Conservation (phyloP, 257 asterid genomes). For the Primulina eburnea region DNA sequence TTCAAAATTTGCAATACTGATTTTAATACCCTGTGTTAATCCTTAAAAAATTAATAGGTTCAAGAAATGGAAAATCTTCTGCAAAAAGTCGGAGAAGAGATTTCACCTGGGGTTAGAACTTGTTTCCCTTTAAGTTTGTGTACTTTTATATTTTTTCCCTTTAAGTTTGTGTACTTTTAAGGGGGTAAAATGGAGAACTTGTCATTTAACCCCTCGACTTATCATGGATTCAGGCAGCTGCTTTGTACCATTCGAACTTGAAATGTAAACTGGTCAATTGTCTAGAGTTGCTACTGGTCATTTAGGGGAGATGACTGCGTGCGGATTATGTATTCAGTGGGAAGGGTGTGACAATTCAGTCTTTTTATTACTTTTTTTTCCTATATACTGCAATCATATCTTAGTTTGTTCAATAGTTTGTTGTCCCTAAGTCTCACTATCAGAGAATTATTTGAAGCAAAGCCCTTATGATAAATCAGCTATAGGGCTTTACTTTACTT, state of each 20-base stretch:
- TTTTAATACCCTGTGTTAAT: not conserved
- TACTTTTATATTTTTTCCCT: too few relatives aligned
- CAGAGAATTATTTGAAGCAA: not conserved
- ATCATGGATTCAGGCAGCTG: too few relatives aligned
- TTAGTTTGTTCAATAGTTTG: constrained; percentile 6
- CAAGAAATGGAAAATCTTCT: constrained; percentile 76
- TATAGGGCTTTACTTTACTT: not conserved
- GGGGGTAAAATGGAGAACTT: too few relatives aligned
- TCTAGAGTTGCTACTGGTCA: not conserved
- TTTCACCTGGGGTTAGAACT: constrained; percentile 73
- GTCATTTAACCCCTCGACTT: not conserved
- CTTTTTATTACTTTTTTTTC: not conserved
- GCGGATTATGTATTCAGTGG: constrained; percentile 1
- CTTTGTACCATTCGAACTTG: not conserved
- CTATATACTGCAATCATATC: constrained; percentile 1
- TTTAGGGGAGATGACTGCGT: constrained; percentile 4
- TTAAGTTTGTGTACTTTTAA: too few relatives aligned
- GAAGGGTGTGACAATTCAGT: not conserved
- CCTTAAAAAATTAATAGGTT: constrained; percentile 44
- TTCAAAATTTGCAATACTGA: constrained; percentile 1
- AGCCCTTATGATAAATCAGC: constrained; percentile 4
- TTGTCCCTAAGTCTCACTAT: constrained; percentile 1
- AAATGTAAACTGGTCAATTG: not conserved
- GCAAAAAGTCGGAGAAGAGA: constrained; percentile 71
- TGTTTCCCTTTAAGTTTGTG: not conserved